phyloP scores from a whole-genome alignment of 345 rosid genomes.

The Eucalyptus marginata region DNA sequence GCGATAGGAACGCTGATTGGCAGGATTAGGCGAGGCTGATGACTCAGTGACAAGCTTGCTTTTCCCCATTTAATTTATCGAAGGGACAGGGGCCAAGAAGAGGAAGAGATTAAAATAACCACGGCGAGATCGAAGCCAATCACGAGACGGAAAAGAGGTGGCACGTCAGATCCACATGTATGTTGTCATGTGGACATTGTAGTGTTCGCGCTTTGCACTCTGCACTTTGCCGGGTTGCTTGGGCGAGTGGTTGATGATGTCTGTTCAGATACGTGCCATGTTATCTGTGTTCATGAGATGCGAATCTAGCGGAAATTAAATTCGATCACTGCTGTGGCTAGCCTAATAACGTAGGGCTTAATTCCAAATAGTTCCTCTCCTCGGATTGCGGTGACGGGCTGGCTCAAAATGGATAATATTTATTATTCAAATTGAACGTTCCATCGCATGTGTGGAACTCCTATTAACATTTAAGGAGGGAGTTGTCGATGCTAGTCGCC shows the following conservation, averaged over 20 bases:
- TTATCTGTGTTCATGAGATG: background rate
- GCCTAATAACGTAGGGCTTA: background rate
- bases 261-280: background rate
- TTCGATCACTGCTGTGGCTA: background rate
- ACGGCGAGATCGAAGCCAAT: background rate
- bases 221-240: background rate
- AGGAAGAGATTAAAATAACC: background rate
- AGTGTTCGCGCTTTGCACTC: background rate
- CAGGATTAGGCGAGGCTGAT: background rate
- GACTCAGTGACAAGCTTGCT: background rate
- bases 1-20: background rate
- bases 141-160: background rate
- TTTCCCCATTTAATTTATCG: background rate
- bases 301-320: background rate
- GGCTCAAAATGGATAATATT: background rate
- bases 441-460: background rate
- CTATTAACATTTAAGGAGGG: background rate
- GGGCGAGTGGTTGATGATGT: background rate
- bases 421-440: background rate
- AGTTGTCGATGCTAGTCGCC: fast-evolving
- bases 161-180: background rate
- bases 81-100: background rate
- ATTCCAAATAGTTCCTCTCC: background rate
- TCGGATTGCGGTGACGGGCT: fast-evolving
- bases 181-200: background rate